These are phyloP conservation scores for Artemisia tridentata DNA, from an alignment of 129 eudicot genomes.

Conservation along the genomic window DNA sequence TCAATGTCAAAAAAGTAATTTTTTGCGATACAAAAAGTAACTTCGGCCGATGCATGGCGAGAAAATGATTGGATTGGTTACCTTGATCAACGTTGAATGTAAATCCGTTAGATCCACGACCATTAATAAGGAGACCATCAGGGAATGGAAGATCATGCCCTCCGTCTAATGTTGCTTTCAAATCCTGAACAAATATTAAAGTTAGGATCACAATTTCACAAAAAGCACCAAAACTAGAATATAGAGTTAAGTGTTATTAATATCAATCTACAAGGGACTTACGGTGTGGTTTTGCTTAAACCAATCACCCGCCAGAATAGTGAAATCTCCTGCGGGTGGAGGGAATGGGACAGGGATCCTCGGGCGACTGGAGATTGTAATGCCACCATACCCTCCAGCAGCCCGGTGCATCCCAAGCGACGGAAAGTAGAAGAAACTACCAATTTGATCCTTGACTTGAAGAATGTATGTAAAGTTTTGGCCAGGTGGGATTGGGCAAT, in stretches of 20 bases:
- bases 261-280: constrained; percentile 3
- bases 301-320: constrained; percentile 66
- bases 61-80: neutral
- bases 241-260: neutral
- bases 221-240: neutral
- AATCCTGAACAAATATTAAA: constrained; percentile 30
- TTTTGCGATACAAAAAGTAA: no score
- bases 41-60: no score
- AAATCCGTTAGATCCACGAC: constrained; percentile 50
- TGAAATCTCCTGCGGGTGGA: constrained; percentile 57
- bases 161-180: constrained; percentile 52
- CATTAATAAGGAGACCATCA: constrained; percentile 75
- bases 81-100: constrained; percentile 69
- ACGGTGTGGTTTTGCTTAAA: constrained; percentile 66
- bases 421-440: constrained; percentile 63
- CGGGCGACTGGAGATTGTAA: constrained; percentile 53
- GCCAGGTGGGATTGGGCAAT: constrained; percentile 71
- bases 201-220: neutral
- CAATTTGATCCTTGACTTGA: constrained; percentile 70
- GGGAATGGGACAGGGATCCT: constrained; percentile 60
- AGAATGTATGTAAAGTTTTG: constrained; percentile 57
- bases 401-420: constrained; percentile 60
- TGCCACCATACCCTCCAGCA: constrained; percentile 59
- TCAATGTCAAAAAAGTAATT: no score
- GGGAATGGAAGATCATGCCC: constrained; percentile 72